A percentile compares a stretch with the other conserved stretches of the same genome.
phyloP scores from a whole-genome alignment of 805 yeast species.

The Wickerhamomyces xylosicus region DNA sequence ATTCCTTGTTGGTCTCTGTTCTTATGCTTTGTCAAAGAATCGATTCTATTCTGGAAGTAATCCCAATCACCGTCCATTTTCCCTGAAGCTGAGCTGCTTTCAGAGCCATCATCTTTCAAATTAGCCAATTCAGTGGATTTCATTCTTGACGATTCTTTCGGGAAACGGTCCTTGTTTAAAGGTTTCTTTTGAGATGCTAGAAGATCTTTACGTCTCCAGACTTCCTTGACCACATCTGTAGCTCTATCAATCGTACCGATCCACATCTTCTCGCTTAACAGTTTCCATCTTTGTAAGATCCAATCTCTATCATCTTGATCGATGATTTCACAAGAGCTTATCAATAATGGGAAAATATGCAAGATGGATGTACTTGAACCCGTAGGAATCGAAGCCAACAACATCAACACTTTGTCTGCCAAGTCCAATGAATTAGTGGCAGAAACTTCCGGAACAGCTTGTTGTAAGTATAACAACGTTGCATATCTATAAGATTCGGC shows the following conservation, averaged over 20 bases:
- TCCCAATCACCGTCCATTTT: slow-evolving; percentile 11
- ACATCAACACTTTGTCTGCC: slow-evolving; percentile 49
- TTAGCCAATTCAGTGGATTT: neutral
- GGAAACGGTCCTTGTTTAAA: neutral
- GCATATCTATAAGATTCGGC: slow-evolving; percentile 63
- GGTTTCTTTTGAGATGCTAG: neutral
- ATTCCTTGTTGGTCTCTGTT: slow-evolving; percentile 30
- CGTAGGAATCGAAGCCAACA: slow-evolving; percentile 54
- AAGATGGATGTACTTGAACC: slow-evolving; percentile 43
- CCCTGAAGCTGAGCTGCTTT: neutral
- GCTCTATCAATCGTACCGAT: slow-evolving; percentile 60
- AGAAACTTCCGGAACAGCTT: slow-evolving; percentile 63
- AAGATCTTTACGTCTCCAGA: slow-evolving; percentile 52
- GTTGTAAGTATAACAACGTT: slow-evolving; percentile 49
- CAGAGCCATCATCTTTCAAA: neutral
- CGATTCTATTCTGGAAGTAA: slow-evolving; percentile 15
- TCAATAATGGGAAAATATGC: slow-evolving; percentile 56
- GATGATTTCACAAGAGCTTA: slow-evolving; percentile 57
- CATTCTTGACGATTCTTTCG: neutral
- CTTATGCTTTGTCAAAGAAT: slow-evolving; percentile 12
- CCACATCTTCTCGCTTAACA: slow-evolving; percentile 44
- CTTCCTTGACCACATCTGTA: slow-evolving; percentile 59
- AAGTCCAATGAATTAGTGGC: slow-evolving; percentile 40
- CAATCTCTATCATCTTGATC: slow-evolving; percentile 50
- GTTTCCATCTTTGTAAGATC: slow-evolving; percentile 49